These are phyloP conservation scores for Globisporangium takayamanum DNA, from an alignment of 352 stramenopile genomes.

Conservation along the genomic window DNA sequence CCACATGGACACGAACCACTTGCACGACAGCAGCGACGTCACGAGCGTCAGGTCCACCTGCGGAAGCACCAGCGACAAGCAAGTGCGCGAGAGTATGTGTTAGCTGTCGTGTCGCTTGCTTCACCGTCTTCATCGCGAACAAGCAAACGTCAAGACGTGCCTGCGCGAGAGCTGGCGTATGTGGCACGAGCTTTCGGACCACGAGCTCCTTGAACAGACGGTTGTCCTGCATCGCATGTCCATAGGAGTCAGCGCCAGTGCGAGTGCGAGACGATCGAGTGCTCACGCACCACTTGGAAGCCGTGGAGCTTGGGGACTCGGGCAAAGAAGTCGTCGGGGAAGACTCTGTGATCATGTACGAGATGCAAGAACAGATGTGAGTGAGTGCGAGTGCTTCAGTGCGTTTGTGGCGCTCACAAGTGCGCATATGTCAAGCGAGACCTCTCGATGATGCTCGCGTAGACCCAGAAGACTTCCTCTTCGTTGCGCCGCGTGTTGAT, in stretches of 20 bases:
- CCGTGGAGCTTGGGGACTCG: slow-evolving; percentile 58
- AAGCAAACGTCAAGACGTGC: slow-evolving; percentile 10
- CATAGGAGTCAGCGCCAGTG: background rate
- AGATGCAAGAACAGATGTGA: too few relatives aligned
- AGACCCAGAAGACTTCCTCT: slow-evolving; percentile 69
- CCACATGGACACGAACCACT: slow-evolving; percentile 76
- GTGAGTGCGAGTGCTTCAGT: background rate
- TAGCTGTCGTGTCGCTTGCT: background rate
- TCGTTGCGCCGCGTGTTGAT: slow-evolving; percentile 32
- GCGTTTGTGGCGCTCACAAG: background rate
- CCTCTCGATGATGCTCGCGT: slow-evolving; percentile 59
- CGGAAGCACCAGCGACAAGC: background rate
- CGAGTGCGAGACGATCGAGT: background rate
- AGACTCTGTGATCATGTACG: slow-evolving; percentile 25
- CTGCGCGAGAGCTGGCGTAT: slow-evolving; percentile 40
- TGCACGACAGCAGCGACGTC: slow-evolving; percentile 58
- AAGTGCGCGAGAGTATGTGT: background rate
- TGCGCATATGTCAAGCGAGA: background rate
- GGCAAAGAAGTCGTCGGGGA: slow-evolving; percentile 71
- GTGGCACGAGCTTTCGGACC: slow-evolving; percentile 39
- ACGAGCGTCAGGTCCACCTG: slow-evolving; percentile 53
- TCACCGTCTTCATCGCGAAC: background rate
- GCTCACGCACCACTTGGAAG: slow-evolving; percentile 51
- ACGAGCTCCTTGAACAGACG: slow-evolving; percentile 55
- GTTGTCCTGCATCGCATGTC: slow-evolving; percentile 28